Evolutionary conservation across 169 alveolate genomes (phyloP).

Genomic region (Eimeria brunetti): DNA sequence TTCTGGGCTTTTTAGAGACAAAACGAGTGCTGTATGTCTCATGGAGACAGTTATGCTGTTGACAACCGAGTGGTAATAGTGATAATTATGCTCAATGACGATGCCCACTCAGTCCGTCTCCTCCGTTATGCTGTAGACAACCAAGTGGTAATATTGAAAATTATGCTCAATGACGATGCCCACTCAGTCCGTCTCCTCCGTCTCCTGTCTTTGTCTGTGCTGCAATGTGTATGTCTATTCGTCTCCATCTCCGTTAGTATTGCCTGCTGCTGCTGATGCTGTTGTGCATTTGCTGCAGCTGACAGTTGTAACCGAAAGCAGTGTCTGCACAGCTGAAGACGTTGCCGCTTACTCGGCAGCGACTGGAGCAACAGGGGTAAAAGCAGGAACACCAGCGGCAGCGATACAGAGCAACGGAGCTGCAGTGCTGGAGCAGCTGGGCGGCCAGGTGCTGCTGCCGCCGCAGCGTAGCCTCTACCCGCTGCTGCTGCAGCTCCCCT

Average conservation of each 20-base stretch:
- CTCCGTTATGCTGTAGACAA: no score
- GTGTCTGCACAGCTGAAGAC: background rate
- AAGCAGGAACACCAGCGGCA: background rate
- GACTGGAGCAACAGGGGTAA: background rate
- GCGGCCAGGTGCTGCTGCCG: constrained; percentile 31
- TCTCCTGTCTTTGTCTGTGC: background rate
- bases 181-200: background rate
- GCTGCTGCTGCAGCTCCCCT: constrained; percentile 43
- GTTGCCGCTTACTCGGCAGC: constrained; percentile 5
- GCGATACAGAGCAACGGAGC: background rate
- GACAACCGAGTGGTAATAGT: no score
- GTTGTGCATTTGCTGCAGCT: constrained; percentile 2
- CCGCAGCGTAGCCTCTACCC: constrained; percentile 29
- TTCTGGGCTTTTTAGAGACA: no score
- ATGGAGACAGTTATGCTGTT: no score
- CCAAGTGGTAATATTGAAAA: no score
- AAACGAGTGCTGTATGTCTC: no score
- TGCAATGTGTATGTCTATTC: background rate
- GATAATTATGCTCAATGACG: no score
- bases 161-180: no score
- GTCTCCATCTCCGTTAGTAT: no score
- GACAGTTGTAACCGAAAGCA: constrained; percentile 27
- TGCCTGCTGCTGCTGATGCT: background rate
- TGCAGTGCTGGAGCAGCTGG: constrained; percentile 14
- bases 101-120: background rate